Percentiles rank a stretch among this genome's conserved stretches.
phyloP scores from a whole-genome alignment of 805 yeast species.

The Candida bentonensis region DNA sequence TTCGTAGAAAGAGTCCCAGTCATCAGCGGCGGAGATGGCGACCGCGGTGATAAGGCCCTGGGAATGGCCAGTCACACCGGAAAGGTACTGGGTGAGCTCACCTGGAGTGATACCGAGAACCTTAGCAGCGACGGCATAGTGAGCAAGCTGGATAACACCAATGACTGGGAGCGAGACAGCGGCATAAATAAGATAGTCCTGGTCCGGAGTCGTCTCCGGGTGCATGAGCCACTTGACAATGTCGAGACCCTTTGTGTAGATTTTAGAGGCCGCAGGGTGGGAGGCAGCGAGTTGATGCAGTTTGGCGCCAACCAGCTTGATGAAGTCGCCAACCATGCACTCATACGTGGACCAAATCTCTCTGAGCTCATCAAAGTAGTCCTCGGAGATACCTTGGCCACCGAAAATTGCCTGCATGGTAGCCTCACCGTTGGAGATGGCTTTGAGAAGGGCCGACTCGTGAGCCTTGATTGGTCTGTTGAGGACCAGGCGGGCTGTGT shows the following conservation, averaged over 20 bases:
- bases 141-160: slow-evolving; percentile 89
- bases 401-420: slow-evolving; percentile 79
- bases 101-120: slow-evolving; percentile 83
- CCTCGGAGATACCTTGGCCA: slow-evolving; percentile 98
- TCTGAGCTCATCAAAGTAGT: slow-evolving; percentile 91
- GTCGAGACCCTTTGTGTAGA: slow-evolving; percentile 88
- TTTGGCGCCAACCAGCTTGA: slow-evolving; percentile 53
- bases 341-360: slow-evolving; percentile 67
- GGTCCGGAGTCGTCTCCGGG: slow-evolving; percentile 79
- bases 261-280: slow-evolving; percentile 66
- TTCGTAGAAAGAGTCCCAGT: slow-evolving; percentile 72
- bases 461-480: slow-evolving; percentile 36
- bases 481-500: slow-evolving; percentile 39
- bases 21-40: slow-evolving; percentile 66
- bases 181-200: slow-evolving; percentile 73
- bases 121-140: slow-evolving; percentile 78
- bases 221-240: slow-evolving; percentile 74
- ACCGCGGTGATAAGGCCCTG: slow-evolving; percentile 72
- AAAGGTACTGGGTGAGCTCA: slow-evolving; percentile 51
- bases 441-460: slow-evolving; percentile 49
- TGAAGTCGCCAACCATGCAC: slow-evolving; percentile 58
- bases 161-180: slow-evolving; percentile 97
- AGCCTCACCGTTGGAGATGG: slow-evolving; percentile 43
- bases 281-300: slow-evolving; percentile 55
- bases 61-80: slow-evolving; percentile 31